Evolutionary conservation across 106 monocot species (phyloP).

Genomic region (Phalaenopsis equestris): DNA sequence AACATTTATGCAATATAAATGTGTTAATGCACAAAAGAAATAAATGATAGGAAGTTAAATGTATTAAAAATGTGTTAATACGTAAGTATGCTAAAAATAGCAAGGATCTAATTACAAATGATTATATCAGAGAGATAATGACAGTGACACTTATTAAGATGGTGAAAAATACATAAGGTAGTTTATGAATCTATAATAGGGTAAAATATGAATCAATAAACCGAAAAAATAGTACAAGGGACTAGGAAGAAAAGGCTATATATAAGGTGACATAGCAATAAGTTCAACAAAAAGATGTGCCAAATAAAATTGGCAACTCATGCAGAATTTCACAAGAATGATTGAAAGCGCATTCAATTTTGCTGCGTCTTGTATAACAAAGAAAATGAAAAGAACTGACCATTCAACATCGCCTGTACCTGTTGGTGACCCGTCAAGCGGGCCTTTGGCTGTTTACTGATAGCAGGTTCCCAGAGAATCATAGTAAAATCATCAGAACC

Average conservation of each 20-base stretch:
- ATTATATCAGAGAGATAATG: neutral
- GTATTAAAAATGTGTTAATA: neutral
- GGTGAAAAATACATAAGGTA: too few species aligned
- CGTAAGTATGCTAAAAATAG: neutral
- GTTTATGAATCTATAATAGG: too few species aligned
- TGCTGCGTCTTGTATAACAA: neutral
- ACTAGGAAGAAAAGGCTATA: neutral
- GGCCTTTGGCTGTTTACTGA: slow-evolving; percentile 76
- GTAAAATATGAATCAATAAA: too few species aligned
- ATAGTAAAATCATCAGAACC: slow-evolving; percentile 98
- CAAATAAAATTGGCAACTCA: neutral
- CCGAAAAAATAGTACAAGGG: neutral
- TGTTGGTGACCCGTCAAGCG: slow-evolving; percentile 94
- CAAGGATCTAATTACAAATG: neutral
- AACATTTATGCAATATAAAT: neutral
- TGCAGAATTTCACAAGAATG: neutral
- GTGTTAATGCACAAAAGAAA: neutral
- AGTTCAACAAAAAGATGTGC: too few species aligned
- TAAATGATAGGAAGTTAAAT: neutral
- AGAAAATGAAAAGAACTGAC: neutral
- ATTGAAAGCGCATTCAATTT: neutral
- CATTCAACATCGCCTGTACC: slow-evolving; percentile 24
- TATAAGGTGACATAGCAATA: too few species aligned
- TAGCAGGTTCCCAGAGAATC: slow-evolving; percentile 86
- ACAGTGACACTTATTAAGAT: neutral